Evolutionary conservation across 306 rosid genomes (phyloP), one percentile per base, ranked within the genome.

Genomic region (Mimosa pudica): DNA sequence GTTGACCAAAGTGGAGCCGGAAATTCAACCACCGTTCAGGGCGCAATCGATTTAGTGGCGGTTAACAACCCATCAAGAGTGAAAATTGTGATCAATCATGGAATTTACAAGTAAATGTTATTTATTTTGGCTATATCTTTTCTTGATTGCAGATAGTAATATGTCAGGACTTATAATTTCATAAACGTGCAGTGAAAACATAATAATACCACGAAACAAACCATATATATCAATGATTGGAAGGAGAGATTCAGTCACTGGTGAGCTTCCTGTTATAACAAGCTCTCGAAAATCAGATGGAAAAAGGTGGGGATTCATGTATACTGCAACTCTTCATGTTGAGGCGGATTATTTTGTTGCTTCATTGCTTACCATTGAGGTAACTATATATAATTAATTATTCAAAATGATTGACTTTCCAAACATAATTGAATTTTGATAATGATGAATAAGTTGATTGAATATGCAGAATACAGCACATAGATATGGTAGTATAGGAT

Each of bases 261-360:
- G 62, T 10, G 80, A 81, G 0, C 4, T 66, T 16, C 82, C 80
- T 4, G 57, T 86, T 24, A 24, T 24, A 24, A 24, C 30, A 24
- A 24, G 30, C 30, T 24, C 30, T 24, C 30, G 30, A 24, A 24
- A 1, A 89, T 93, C 42, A 80, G 93, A 65, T 1, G 94, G 97
- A 1, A 42, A 20, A 14, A 80, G 78, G 63, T 66, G 88, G 8
- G 94, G 98, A 71, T 89, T 89, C 0, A 79, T 69, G 44, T 65
- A 77, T 45, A 86, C 96, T 32, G 88, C 94, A 32, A 85, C 98
- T 4, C 86, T 89, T 10, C 65, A 89, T 17, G 52, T 91, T 12
- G 86, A 89, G 74, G 86, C 98, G 3, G 82, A 89, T 73, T 91
- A 88, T 79, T 91, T 93, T 64, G 89, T 94, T 17, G 96, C 96